Conservation (phyloP, 2,329 filamentous ascomycete genomes). For the Tolypocladium sp. region DNA sequence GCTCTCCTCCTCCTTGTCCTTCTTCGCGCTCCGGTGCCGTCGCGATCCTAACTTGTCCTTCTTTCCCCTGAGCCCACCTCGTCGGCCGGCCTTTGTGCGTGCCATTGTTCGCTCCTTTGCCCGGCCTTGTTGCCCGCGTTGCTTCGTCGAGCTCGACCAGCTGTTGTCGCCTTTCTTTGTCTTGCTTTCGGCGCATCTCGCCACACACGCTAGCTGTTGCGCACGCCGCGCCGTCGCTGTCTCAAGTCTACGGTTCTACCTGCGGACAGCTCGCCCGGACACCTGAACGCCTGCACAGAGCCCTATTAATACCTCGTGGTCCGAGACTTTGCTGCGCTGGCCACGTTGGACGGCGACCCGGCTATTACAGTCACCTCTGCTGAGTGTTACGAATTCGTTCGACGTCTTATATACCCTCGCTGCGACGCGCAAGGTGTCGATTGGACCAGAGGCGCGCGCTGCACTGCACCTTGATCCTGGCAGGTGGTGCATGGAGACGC, state of each 20-base stretch:
- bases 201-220: background rate
- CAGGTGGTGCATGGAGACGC: background rate
- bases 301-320: background rate
- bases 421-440: background rate
- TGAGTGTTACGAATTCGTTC: background rate
- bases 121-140: background rate
- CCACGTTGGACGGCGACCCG: background rate
- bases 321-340: background rate
- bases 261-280: background rate
- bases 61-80: background rate
- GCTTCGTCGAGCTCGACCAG: background rate
- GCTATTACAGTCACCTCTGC: background rate
- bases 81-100: background rate
- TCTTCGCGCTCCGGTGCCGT: background rate
- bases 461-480: background rate
- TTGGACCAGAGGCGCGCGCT: background rate
- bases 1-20: background rate
- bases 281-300: background rate
- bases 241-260: background rate
- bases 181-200: background rate
- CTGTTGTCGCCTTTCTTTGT: background rate
- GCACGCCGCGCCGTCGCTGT: background rate
- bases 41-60: background rate
- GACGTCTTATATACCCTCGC: background rate
- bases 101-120: background rate